Evolutionary conservation across 208 protist species (phyloP), one percentile per base, ranked within the genome.

Genomic region (Trypanosoma mega): DNA sequence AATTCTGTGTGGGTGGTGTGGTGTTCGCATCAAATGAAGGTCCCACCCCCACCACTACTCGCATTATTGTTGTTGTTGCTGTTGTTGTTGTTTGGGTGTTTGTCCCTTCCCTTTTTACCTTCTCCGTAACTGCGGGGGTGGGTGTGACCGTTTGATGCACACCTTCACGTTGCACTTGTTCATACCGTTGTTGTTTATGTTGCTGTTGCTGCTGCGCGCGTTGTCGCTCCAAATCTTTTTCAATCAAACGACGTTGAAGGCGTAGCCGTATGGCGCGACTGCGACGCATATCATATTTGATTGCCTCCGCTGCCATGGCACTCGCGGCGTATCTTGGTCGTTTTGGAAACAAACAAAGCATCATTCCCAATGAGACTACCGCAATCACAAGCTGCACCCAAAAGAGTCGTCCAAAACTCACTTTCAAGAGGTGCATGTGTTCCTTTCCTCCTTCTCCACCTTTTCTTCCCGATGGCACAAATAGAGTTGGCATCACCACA

Each of bases 321-420:
- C 48, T 53, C 21, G 48, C 48, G 3, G 48, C 48, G 21, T 18
- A 53, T 18, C 37, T 53, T 3, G 48, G 48, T 18, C 48, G 18
- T 18, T 20, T 53, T 7, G 48, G 48, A 36, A 53, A 53, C 9
- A 53, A 34, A 34, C 31, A 53, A 16, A 53, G 1, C n/a, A 53
- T 53, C 21, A 18, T 36, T 18, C 2, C 2, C 8, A 46, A 3
- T n/a, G 53, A 23, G 8, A 33, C 2, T 16, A 48, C 4, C n/a
- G 41, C n/a, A 33, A 59, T 59, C 16, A 30, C 26, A 46, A 59
- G 23, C 29, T 59, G 53, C 23, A 33, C 39, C 53, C 53, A 59
- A 30, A 49, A 59, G 41, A 59, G 39, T 33, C 9, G n/a, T 16
- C 7, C 33, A 59, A 59, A 59, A 1, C 8, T 16, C 24, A 29